Conservation (phyloP, 139 green algal genomes). For the Auxenochlorella protothecoides region DNA sequence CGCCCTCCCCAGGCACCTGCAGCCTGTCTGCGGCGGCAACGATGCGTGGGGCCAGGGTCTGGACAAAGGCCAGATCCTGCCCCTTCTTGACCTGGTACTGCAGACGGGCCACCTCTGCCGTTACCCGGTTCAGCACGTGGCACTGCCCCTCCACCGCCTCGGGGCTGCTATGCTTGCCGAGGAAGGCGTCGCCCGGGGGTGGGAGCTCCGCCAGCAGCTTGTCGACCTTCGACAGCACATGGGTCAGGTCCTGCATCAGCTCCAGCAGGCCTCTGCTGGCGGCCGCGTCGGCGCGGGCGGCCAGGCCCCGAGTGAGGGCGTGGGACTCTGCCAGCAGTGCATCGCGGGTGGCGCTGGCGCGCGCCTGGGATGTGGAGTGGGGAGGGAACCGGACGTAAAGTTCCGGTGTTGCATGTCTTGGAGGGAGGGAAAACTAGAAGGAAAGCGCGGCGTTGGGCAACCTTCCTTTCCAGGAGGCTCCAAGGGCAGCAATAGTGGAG, state of each 20-base stretch:
- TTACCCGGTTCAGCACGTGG: constrained; percentile 76
- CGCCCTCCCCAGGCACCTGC: background rate
- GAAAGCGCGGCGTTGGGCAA: too few relatives aligned
- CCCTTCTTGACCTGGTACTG: constrained; percentile 62
- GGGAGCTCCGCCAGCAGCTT: constrained; percentile 77
- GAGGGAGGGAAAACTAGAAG: too few relatives aligned
- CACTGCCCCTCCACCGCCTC: constrained; percentile 46
- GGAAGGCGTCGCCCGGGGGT: constrained; percentile 1
- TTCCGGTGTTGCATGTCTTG: too few relatives aligned
- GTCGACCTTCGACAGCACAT: constrained; percentile 85
- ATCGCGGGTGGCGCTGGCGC: too few relatives aligned
- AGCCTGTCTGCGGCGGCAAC: constrained; percentile 31
- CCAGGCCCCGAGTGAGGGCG: too few relatives aligned
- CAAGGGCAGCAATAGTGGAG: too few relatives aligned
- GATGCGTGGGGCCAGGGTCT: constrained; percentile 54
- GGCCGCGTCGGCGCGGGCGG: too few relatives aligned
- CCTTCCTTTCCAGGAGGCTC: too few relatives aligned
- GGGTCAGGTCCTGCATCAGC: constrained; percentile 55
- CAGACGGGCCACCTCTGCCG: constrained; percentile 73
- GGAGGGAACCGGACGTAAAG: too few relatives aligned
- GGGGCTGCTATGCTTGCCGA: background rate
- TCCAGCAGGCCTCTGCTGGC: too few relatives aligned
- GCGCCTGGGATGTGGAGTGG: too few relatives aligned
- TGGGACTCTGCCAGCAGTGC: too few relatives aligned
- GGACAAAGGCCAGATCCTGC: constrained; percentile 68